Base-by-base conservation (phyloP, 2,329 filamentous ascomycete species). In the Fonsecaea multimorphosa region DNA sequence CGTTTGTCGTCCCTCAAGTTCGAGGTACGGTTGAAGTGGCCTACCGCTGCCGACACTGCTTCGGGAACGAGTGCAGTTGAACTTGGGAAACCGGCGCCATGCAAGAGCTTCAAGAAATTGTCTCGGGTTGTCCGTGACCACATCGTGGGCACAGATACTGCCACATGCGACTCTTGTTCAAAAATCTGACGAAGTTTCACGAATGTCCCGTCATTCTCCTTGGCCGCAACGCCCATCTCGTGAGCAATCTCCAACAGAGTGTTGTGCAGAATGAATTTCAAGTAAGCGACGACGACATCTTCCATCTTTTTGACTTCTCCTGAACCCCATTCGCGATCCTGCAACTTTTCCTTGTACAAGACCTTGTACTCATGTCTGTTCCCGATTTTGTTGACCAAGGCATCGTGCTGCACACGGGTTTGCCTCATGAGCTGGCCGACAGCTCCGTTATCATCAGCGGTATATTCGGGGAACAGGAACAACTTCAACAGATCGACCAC, bases 401-500 rank as follows among this genome's bases (percentile, higher is more conserved):
- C 16, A 5, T 40, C 16, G 38, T 40, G 38, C 4, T 19, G n/a
- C n/a, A 3, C 38, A 5, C 38, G 14, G 16, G 38, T 40, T 8
- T n/a, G 38, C 4, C 29, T 11, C 52, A 55, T 34, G n/a, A 55
- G 24, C 14, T 19, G 24, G 12, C 12, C 24, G 29, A 16, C 11
- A 38, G 32, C 3, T 38, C 22, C 53, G 34, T 9, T 22, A 8
- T 38, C 16, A 38, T 38, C 32, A 11, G 11, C 19, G 12, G 32
- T 31, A n/a, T 22, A 34, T 34, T 56, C 53, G 9, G 53, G 53
- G 22, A 52, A 27, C 49, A 52, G 22, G 49, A 27, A 14, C 29
- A 31, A 27, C 11, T 52, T 27, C 49, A 52, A 31, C 29, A 27
- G 53, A 22, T 56, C 53, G 29, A 56, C 9, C 16, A 56, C 29